Percentiles rank a stretch among this genome's conserved stretches.
Conservation (phyloP, 805 yeast species). For the Lipomyces chichibuensis region DNA sequence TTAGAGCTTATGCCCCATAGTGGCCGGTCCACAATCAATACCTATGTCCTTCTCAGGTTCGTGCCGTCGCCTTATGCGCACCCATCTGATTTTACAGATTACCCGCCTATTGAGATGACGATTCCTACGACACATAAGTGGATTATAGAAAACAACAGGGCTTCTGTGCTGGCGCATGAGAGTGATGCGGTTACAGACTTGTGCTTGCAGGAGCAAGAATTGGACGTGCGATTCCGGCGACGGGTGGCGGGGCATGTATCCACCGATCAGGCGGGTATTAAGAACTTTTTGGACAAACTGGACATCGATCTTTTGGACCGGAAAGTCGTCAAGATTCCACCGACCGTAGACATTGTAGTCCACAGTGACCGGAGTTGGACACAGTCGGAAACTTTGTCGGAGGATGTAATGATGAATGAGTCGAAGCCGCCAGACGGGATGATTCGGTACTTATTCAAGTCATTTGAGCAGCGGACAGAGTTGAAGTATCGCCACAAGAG, state of each 20-base stretch:
- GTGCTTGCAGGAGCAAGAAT: slow-evolving; percentile 20
- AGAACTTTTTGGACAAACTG: slow-evolving; percentile 15
- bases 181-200: slow-evolving; percentile 13
- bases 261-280: slow-evolving; percentile 9
- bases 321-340: slow-evolving; percentile 17
- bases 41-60: slow-evolving; percentile 17
- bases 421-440: background rate
- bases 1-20: background rate
- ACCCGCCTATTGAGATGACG: slow-evolving; percentile 19
- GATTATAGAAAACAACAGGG: background rate
- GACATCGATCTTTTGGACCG: slow-evolving; percentile 7
- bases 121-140: slow-evolving; percentile 17
- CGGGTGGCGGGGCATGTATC: slow-evolving; percentile 1
- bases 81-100: slow-evolving; percentile 15
- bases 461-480: slow-evolving; percentile 26
- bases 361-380: background rate
- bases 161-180: slow-evolving; percentile 5
- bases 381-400: background rate
- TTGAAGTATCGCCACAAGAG: slow-evolving; percentile 18
- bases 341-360: slow-evolving; percentile 8
- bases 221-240: slow-evolving; percentile 26
- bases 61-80: slow-evolving; percentile 28
- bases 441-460: slow-evolving; percentile 19
- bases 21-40: background rate
- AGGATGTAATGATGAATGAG: background rate